Base-by-base conservation (phyloP, 2,329 filamentous ascomycete species). In the Penicillium sclerotiorum region DNA sequence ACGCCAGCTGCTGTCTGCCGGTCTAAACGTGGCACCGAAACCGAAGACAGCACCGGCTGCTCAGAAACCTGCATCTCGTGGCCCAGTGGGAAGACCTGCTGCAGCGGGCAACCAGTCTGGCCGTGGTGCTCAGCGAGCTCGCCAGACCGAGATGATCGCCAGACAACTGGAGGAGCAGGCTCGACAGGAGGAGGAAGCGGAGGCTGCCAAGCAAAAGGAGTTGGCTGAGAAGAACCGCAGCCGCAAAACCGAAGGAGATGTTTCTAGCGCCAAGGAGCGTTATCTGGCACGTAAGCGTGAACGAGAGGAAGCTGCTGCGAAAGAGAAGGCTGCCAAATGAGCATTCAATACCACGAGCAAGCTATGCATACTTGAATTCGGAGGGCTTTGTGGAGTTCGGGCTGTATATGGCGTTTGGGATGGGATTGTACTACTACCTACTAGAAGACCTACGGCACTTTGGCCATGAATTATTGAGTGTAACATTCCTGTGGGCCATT, bases 221-320 rank as follows among this genome's bases (percentile, higher is more conserved):
- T 55, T 82, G 44, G 80, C 80, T 42, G 80, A 81, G 55, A 77
- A 78, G 39, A 78, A 69, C 27, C 84, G 84, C 72, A 84, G 78
- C 48, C 77, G 74, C 55, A 84, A 85, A 72, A 83, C 80, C 1
- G 74, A 76, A 23, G 67, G 62, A 11, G 82, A 85, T 49, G 80
- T 86, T 32, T 77, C 74, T 52, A 81, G 81, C 62, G 83, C 83
- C 3, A 81, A 78, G 58, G 83, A 85, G 64, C 73, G 83, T 37
- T 86, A 83, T 62, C 64, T 86, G 59, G 80, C 82, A 45, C 71
- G 83, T 55, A 85, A 85, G 72, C 76, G 70, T 53, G 82, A 84
- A 53, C 65, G 69, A 28, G 71, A 73, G 50, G 73, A 73, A 45
- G 67, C 67, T n/a, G 65, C 65, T 27, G 60, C 59, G 11, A 61